phyloP scores from a whole-genome alignment of 306 rosid species.

The Gynostemma pentaphyllum region DNA sequence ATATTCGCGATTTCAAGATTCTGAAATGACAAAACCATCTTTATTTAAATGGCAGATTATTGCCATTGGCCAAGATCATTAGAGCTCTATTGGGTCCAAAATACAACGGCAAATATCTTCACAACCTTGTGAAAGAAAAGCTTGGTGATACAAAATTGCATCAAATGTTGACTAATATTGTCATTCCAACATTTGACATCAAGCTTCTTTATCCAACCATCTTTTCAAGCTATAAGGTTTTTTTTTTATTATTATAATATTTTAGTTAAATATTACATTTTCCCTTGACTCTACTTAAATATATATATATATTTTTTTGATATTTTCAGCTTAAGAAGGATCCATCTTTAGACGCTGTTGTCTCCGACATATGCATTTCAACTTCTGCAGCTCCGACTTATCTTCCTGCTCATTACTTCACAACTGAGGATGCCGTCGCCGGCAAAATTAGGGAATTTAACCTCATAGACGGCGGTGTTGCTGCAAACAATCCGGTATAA shows the following conservation, averaged over 20 bases:
- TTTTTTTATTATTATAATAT: not conserved
- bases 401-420: constrained; percentile 51
- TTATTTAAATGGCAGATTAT: not conserved
- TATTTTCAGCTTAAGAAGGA: constrained; percentile 20
- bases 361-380: constrained; percentile 51
- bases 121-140: constrained; percentile 29
- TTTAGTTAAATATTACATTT: too few relatives aligned
- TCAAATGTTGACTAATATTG: constrained; percentile 52
- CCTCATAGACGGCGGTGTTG: constrained; percentile 59
- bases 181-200: constrained; percentile 52
- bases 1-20: too few relatives aligned
- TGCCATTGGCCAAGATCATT: not conserved
- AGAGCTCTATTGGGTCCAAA: constrained; percentile 48
- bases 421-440: constrained; percentile 12
- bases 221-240: constrained; percentile 52
- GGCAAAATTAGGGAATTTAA: constrained; percentile 26
- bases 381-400: constrained; percentile 80
- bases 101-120: constrained; percentile 63
- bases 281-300: too few relatives aligned
- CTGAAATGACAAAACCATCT: not conserved
- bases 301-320: too few relatives aligned
- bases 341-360: constrained; percentile 17
- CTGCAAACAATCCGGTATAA: constrained; percentile 61
- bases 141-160: constrained; percentile 43
- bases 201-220: constrained; percentile 39